These are phyloP conservation scores for Termitomyces sp. DNA, from an alignment of 768 basidiomycete species.

Conservation along the genomic window DNA sequence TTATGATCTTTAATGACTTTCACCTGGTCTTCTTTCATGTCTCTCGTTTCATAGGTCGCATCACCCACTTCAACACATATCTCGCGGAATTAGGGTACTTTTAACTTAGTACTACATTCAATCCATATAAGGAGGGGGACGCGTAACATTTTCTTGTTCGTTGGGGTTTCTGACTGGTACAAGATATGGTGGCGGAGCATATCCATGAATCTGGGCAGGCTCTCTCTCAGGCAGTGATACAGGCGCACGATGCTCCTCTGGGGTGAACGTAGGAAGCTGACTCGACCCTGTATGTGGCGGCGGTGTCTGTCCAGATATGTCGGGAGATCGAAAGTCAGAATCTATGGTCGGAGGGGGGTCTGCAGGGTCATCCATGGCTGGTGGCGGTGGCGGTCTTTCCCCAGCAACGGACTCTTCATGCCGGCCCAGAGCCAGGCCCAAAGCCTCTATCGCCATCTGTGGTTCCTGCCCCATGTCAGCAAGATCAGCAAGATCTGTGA, in stretches of 20 bases:
- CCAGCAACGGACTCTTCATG: constrained; percentile 31
- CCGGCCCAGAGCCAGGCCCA: constrained; percentile 55
- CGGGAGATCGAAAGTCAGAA: constrained; percentile 63
- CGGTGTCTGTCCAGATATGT: constrained; percentile 24
- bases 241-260: constrained; percentile 24
- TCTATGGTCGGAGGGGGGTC: constrained; percentile 89
- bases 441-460: constrained; percentile 46
- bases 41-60: constrained; percentile 7
- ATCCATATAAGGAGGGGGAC: constrained; percentile 63
- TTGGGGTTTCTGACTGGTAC: constrained; percentile 35
- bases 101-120: constrained; percentile 17
- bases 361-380: constrained; percentile 80
- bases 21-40: neutral
- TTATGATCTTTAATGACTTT: constrained; percentile 22
- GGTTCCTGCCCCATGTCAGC: constrained; percentile 47
- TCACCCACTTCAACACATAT: neutral
- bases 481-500: constrained; percentile 61
- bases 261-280: constrained; percentile 22
- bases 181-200: constrained; percentile 80
- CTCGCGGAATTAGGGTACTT: constrained; percentile 6
- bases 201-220: constrained; percentile 36
- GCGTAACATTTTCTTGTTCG: constrained; percentile 47
- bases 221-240: constrained; percentile 25
- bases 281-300: constrained; percentile 29
- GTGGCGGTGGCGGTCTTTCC: constrained; percentile 63